Percentiles rank a stretch among this genome's conserved stretches.
Evolutionary conservation across 2,329 filamentous ascomycete genomes (phyloP).

Genomic region (Microascus cirrosus): DNA sequence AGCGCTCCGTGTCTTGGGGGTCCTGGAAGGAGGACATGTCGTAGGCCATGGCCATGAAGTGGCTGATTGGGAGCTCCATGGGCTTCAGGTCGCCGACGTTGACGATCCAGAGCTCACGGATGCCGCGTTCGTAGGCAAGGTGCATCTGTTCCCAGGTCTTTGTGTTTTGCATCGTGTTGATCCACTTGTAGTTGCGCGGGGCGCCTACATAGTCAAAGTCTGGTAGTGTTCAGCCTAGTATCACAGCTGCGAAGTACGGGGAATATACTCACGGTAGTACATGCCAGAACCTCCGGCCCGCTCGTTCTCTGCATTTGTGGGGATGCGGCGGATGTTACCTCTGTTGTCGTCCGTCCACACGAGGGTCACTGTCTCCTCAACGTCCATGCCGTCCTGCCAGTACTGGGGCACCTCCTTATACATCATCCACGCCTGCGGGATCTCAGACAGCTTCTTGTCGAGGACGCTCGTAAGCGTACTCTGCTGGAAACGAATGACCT

Average conservation of each 20-base stretch:
- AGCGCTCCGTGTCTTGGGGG: constrained; percentile 44
- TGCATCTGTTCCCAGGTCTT: constrained; percentile 50
- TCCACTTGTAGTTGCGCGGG: constrained; percentile 45
- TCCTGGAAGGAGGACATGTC: constrained; percentile 37
- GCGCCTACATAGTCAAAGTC: constrained; percentile 41
- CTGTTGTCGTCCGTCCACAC: constrained; percentile 55
- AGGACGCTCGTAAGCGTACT: constrained; percentile 7
- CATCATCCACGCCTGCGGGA: constrained; percentile 47
- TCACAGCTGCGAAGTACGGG: background rate
- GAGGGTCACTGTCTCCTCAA: constrained; percentile 51
- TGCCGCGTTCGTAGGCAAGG: constrained; percentile 45
- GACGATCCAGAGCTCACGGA: constrained; percentile 54
- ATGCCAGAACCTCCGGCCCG: constrained; percentile 53
- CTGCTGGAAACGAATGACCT: constrained; percentile 29
- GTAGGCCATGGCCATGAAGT: constrained; percentile 59
- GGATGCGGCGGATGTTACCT: constrained; percentile 48
- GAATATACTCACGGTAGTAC: constrained; percentile 34
- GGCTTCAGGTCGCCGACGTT: constrained; percentile 59
- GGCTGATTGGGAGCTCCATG: constrained; percentile 51
- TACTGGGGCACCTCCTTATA: constrained; percentile 48
- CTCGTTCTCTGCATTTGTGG: constrained; percentile 43
- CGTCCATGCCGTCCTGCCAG: constrained; percentile 43
- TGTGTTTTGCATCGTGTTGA: constrained; percentile 52
- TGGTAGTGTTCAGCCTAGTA: too few species aligned
- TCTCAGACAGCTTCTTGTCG: constrained; percentile 13